Evolutionary conservation across 768 basidiomycete species (phyloP), one percentile per base, ranked within the genome.

Genomic region (Hygrocybe punicea): DNA sequence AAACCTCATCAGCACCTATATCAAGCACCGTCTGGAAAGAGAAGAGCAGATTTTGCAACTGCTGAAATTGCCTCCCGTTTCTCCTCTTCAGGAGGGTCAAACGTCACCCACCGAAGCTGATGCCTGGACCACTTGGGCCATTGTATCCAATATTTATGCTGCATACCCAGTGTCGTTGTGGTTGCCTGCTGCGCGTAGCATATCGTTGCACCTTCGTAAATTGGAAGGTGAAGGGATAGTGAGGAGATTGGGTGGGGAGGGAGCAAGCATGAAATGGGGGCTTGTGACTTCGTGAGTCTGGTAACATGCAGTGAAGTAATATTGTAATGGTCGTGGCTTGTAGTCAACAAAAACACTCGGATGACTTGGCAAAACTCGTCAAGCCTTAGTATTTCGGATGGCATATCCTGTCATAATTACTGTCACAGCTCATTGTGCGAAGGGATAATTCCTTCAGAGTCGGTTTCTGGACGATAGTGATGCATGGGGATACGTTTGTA

Each of bases 21-120:
- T 94, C 57, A 68, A 80, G 34, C 93, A 98, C 65, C 83, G 95
- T 8, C 76, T 86, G 55, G 82, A 90, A 59, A 78, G 94, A 51
- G 96, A 98, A 67, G 73, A 75, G 7, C 87, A 98, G 73, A 84
- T 98, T 35, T 48, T 97, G 1, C 66, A 71, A 16, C 67, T 82
- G 9, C 68, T 90, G 1, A 66, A 71, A n/a, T 67, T 82, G 8
- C 69, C 90, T 24, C 65, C 74, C 19, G 67, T 66, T 21, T 42
- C 72, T 8, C 70, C 75, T 17, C 72, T 75, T 0, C 51, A 62
- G 19, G 39, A 39, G 37, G 40, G 52, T 25, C 40, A 36, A 11
- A 21, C 6, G 29, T 29, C 29, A 29, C 29, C 29, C 29, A 8
- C 4, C 8, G 29, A 29, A 29, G 8, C 29, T 29, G 29, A 8